Evolutionary conservation across 2,329 filamentous ascomycete species (phyloP), one percentile per base, ranked within the genome.

Genomic region (Penicillium sp.): DNA sequence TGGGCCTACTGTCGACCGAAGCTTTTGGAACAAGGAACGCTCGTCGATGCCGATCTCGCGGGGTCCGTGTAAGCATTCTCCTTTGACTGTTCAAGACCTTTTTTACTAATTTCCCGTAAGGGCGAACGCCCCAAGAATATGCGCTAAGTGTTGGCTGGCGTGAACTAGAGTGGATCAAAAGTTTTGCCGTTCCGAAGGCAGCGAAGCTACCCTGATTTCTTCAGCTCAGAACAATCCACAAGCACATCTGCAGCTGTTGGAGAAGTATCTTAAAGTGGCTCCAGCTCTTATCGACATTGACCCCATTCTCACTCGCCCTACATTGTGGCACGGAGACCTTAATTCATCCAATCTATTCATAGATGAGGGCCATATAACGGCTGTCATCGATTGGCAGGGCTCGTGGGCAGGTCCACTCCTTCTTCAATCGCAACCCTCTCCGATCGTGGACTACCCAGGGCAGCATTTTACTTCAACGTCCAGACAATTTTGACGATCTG

Each of bases 371-470:
- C 57, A 54, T 36, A 66, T 75, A 31, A 67, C 68, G 7, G 62
- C 66, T 42, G 43, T 76, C 5, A 74, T 76, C 43, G 70, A 76
- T 56, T 75, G 72, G 71, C 68, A 75, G 55, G 63, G 65, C 14
- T 57, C 48, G 10, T 73, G 65, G 56, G 58, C 59, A 14, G 61
- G 42, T 1, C 65, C 59, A 28, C 51, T 65, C 14, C 58, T 64
- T 22, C 57, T 62, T 27, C 58, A 58, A 52, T 59, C 56, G 1
- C 53, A 50, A 11, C 60, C 54, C 34, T 46, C 62, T 14, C 33
- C 51, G 16, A 45, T 66, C 9, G 47, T 68, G 6, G 53, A 62
- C 34, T 64, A 67, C 46, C 45, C 60, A 36, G 59, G 59, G 59
- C 8, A 55, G 59, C 18, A 52, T 64, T 12, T 53, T 63, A 28